Percentiles rank a stretch among this genome's conserved stretches.
Evolutionary conservation across 768 basidiomycete species (phyloP).

Genomic region (Filobasidium wieringae): DNA sequence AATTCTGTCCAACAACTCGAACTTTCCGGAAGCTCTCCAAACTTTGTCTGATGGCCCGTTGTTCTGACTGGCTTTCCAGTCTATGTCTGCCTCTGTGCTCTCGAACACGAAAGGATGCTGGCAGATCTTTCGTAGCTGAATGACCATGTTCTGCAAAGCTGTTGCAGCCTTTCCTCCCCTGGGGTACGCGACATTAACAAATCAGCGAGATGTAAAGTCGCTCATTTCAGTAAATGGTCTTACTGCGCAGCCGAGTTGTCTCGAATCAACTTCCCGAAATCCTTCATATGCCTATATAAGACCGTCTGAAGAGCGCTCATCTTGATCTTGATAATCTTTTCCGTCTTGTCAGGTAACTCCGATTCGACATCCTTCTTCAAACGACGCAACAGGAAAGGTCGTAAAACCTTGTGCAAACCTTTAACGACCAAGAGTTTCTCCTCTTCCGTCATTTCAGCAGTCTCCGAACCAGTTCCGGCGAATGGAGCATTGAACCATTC

Average conservation of each 20-base stretch:
- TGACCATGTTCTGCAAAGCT: slow-evolving; percentile 65
- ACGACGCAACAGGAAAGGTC: slow-evolving; percentile 82
- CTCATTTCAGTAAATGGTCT: slow-evolving; percentile 4
- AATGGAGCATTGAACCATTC: slow-evolving; percentile 99
- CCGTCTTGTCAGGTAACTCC: slow-evolving; percentile 91
- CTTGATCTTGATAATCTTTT: slow-evolving; percentile 91
- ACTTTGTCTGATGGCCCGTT: slow-evolving; percentile 65
- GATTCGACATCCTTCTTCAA: slow-evolving; percentile 95
- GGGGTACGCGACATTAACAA: neutral
- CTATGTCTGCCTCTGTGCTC: slow-evolving; percentile 87
- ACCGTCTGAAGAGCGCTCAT: slow-evolving; percentile 87
- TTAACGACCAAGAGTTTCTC: slow-evolving; percentile 94
- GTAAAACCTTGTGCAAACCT: slow-evolving; percentile 86
- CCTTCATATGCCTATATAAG: slow-evolving; percentile 95
- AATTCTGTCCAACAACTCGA: slow-evolving; percentile 79
- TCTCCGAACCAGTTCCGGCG: slow-evolving; percentile 88
- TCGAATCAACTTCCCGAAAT: slow-evolving; percentile 76
- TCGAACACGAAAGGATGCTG: slow-evolving; percentile 96
- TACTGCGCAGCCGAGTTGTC: slow-evolving; percentile 46
- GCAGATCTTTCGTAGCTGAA: slow-evolving; percentile 96
- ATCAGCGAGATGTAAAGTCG: neutral
- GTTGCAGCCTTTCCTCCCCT: slow-evolving; percentile 22
- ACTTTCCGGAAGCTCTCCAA: slow-evolving; percentile 77
- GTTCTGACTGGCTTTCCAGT: slow-evolving; percentile 42
- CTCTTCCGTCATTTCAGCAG: slow-evolving; percentile 99